These are phyloP conservation scores for Trichoderma atrobrunneum DNA, from an alignment of 2,329 filamentous ascomycete species.

Conservation along the genomic window DNA sequence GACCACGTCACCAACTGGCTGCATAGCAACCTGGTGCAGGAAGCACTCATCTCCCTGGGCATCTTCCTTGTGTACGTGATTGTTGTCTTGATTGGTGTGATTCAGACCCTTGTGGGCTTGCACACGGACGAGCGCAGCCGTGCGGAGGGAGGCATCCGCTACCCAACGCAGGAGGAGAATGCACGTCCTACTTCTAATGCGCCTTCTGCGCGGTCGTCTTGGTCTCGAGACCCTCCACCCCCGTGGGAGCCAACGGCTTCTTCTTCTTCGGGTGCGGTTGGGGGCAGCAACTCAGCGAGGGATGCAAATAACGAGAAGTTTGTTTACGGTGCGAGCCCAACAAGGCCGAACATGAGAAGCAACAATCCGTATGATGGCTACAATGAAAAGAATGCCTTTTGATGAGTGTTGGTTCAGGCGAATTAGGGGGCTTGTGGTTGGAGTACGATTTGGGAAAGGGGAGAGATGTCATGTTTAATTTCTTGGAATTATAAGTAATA, in stretches of 20 bases:
- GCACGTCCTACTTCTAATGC: conserved; percentile 30
- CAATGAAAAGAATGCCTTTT: conserved; percentile 11
- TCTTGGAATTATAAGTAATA: not conserved
- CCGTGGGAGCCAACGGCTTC: conserved; percentile 4
- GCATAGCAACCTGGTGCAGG: conserved; percentile 64
- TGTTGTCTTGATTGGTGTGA: conserved; percentile 70
- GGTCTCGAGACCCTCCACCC: conserved; percentile 10
- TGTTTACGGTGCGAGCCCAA: conserved; percentile 6
- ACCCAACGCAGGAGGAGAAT: conserved; percentile 32
- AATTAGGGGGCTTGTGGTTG: not conserved
- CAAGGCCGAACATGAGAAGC: not conserved
- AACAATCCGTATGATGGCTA: conserved; percentile 15
- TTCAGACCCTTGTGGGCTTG: conserved; percentile 63
- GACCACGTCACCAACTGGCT: conserved; percentile 66
- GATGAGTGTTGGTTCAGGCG: not conserved
- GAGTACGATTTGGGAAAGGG: not conserved
- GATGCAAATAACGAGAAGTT: conserved; percentile 5
- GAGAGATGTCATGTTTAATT: not conserved
- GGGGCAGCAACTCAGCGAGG: not conserved
- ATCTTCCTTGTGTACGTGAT: conserved; percentile 76
- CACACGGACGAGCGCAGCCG: conserved; percentile 53
- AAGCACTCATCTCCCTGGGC: conserved; percentile 74
- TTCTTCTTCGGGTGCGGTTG: not conserved
- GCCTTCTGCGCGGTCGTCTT: conserved; percentile 6
- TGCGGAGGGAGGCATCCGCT: conserved; percentile 53